phyloP scores from a whole-genome alignment of 495 filamentous ascomycete genomes.

The Penicillium salamii region DNA sequence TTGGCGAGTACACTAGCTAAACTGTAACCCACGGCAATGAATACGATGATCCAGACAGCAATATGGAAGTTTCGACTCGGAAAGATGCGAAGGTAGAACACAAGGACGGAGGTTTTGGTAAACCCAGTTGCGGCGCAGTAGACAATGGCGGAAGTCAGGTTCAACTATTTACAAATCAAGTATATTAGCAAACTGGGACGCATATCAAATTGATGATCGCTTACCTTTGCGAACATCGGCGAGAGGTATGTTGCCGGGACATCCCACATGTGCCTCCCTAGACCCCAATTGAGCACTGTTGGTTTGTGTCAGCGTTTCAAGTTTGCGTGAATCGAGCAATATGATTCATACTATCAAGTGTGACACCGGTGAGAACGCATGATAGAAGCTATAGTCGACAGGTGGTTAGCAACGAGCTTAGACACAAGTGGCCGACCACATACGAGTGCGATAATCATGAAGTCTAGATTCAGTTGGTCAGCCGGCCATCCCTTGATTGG shows the following conservation, averaged over 20 bases:
- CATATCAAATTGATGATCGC: not conserved
- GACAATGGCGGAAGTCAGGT: conserved; percentile 27
- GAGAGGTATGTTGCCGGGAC: conserved; percentile 12
- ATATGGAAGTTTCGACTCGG: conserved; percentile 33
- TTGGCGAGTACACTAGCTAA: conserved; percentile 35
- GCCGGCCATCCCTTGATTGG: not conserved
- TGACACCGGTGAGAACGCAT: conserved; percentile 26
- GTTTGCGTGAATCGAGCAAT: not conserved
- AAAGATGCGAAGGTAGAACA: conserved; percentile 51
- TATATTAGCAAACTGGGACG: no score
- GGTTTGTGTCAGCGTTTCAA: not conserved
- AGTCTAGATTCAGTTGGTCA: conserved; percentile 20
- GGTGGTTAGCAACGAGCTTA: conserved; percentile 1
- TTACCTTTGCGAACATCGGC: conserved; percentile 18
- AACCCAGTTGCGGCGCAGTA: conserved; percentile 39
- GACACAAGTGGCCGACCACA: not conserved
- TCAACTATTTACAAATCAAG: conserved; percentile 19
- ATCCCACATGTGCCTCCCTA: conserved; percentile 33
- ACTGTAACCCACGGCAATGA: conserved; percentile 34
- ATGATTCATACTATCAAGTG: conserved; percentile 22
- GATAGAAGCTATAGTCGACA: conserved; percentile 15
- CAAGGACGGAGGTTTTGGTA: conserved; percentile 42
- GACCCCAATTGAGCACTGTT: conserved; percentile 27
- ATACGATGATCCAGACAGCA: conserved; percentile 29
- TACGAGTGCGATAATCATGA: conserved; percentile 32